A percentile compares a stretch with the other conserved stretches of the same genome.
Evolutionary conservation across 345 rosid genomes (phyloP).

Genomic region (Populus simonii): DNA sequence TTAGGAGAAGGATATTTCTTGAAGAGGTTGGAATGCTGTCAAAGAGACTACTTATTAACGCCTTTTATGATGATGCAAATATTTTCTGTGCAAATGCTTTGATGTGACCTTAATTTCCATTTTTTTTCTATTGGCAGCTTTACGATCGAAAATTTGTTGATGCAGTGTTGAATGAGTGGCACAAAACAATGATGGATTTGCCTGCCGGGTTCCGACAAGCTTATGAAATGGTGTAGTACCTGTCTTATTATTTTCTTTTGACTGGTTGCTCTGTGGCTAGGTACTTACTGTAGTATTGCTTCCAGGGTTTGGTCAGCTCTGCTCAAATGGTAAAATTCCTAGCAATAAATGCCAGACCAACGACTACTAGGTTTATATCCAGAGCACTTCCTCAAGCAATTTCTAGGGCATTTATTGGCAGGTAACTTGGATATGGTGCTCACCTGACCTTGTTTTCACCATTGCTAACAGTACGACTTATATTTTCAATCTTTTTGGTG

Average conservation of each 20-base stretch:
- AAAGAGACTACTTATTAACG: neutral
- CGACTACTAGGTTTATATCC: slow-evolving; percentile 73
- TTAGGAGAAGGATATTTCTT: slow-evolving; percentile 72
- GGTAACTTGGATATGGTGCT: slow-evolving; percentile 39
- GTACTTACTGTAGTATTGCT: slow-evolving; percentile 29
- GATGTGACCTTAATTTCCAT: slow-evolving; percentile 4
- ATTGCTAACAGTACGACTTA: neutral
- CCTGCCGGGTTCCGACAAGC: slow-evolving; percentile 99
- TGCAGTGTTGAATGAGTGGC: slow-evolving; percentile 96
- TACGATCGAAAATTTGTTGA: slow-evolving; percentile 89
- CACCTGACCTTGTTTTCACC: neutral
- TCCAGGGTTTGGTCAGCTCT: slow-evolving; percentile 96
- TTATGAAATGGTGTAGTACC: slow-evolving; percentile 70
- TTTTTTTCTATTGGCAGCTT: slow-evolving; percentile 46
- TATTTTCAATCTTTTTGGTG: neutral
- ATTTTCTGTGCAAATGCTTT: neutral
- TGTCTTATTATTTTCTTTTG: slow-evolving; percentile 6
- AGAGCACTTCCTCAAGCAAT: slow-evolving; percentile 82
- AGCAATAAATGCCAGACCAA: slow-evolving; percentile 92
- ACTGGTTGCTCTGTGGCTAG: neutral
- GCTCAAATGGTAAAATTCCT: slow-evolving; percentile 91
- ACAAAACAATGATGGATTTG: slow-evolving; percentile 85
- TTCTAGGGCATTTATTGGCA: slow-evolving; percentile 93
- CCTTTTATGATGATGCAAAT: neutral
- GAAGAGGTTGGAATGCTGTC: slow-evolving; percentile 59